Evolutionary conservation across 306 rosid species (phyloP).

Genomic region (Crataegus laevigata): DNA sequence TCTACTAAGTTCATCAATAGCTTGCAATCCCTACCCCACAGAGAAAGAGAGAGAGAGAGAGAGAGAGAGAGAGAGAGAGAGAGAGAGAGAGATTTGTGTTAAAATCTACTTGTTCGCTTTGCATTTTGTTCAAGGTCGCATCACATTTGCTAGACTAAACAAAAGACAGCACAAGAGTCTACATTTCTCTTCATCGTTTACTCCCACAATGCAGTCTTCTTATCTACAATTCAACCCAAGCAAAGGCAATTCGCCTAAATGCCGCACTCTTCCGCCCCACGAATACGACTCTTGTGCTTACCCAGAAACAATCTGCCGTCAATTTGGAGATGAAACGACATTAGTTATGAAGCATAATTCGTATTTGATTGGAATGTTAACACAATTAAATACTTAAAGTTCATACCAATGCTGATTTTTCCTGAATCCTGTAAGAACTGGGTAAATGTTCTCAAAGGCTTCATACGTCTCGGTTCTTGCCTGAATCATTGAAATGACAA

Average conservation of each 20-base stretch:
- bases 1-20: too few species aligned
- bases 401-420: constrained; percentile 80
- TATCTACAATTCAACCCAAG: constrained; percentile 40
- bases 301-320: not conserved
- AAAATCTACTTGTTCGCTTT: not conserved
- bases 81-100: not conserved
- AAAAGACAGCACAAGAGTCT: not conserved
- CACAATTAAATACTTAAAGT: not conserved
- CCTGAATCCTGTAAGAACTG: constrained; percentile 88
- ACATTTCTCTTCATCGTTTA: not conserved
- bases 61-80: too few species aligned
- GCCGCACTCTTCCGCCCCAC: not conserved
- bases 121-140: not conserved
- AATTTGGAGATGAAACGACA: not conserved
- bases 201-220: not conserved
- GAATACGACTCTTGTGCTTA: not conserved
- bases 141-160: not conserved
- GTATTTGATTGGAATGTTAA: not conserved
- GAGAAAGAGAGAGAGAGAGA: too few species aligned
- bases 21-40: too few species aligned
- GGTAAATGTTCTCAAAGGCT: constrained; percentile 94
- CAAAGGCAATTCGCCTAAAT: not conserved
- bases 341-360: not conserved
- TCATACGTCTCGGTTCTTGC: constrained; percentile 88
- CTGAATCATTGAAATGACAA: constrained; percentile 22